Base-by-base conservation (phyloP, 1,284 basidiomycete genomes). In the Heterobasidion parviporum region DNA sequence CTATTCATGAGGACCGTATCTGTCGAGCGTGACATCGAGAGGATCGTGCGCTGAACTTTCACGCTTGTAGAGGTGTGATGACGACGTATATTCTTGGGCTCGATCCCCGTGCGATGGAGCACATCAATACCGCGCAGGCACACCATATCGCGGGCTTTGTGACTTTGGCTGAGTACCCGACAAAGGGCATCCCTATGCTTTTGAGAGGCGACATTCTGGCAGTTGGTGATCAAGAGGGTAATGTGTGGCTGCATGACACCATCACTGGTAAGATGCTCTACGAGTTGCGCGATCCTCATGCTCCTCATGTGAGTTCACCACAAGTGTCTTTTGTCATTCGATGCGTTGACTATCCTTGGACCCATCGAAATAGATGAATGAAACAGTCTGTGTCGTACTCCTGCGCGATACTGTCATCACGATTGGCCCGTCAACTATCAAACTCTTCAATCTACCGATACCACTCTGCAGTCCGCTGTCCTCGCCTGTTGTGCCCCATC, bases 341-440 rank as follows among this genome's bases (percentile, higher is more conserved):
- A 26, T 26, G 26, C 4, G 26, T 26, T 26, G 26, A 26, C 26
- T 26, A 26, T 6, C 26, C 26, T 5, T 26, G 5, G 5, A 4
- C 26, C 26, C 26, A 26, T 26, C 26, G 26, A 5, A 18, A 10
- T 5, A 45, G 34, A 52, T 8, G 9, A 6, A 52, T 16, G 50
- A 51, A 44, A 58, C 57, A 8, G 57, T 63, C 16, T 61, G 77
- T 77, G 62, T 63, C 75, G 46, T 79, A 68, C 57, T 67, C 63
- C 35, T 67, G 68, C 56, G 58, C 38, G 46, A 59, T 43, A 63
- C 64, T 54, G 52, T 67, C 20, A 56, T 70, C 16, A 63, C 62
- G 12, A 68, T 70, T 56, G 62, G 68, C 56, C 63, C 62, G 52
- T 63, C 64, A 32, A 66, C 65, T 57, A 67, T 67, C 45, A 62